Percentiles rank a stretch among this genome's conserved stretches.
These are phyloP conservation scores for Tolypocladium paradoxum DNA, from an alignment of 2,329 filamentous ascomycete species.

Conservation along the genomic window DNA sequence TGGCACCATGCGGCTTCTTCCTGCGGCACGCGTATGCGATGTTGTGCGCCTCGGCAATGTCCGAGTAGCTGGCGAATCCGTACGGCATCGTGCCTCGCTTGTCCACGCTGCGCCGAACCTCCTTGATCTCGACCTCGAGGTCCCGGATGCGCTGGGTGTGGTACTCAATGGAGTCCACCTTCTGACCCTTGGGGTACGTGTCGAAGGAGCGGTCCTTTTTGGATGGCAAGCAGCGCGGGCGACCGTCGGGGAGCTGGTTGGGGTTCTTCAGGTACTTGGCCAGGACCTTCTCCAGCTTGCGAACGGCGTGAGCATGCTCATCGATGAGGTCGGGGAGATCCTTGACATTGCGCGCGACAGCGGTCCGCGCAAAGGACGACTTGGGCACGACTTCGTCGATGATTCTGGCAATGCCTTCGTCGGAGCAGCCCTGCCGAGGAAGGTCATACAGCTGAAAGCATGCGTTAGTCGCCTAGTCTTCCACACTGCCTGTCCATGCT, in stretches of 20 bases:
- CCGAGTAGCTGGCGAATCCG: constrained; percentile 88
- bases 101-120: constrained; percentile 72
- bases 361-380: constrained; percentile 66
- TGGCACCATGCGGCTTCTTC: constrained; percentile 70
- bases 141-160: constrained; percentile 73
- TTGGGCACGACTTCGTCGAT: constrained; percentile 72
- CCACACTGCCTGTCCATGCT: neutral
- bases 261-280: constrained; percentile 89
- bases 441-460: constrained; percentile 65
- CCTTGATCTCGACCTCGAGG: constrained; percentile 74
- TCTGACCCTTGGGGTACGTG: constrained; percentile 56
- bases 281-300: constrained; percentile 70
- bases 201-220: constrained; percentile 64
- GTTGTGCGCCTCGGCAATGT: constrained; percentile 76
- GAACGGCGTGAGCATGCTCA: constrained; percentile 71
- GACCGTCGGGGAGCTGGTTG: constrained; percentile 60
- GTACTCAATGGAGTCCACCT: constrained; percentile 91
- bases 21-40: constrained; percentile 74
- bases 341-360: constrained; percentile 86
- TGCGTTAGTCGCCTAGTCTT: constrained; percentile 3
- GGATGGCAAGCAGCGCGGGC: constrained; percentile 70
- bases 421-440: constrained; percentile 61
- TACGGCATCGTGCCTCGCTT: constrained; percentile 81
- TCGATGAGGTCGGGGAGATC: constrained; percentile 77
- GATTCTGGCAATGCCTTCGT: constrained; percentile 79